Evolutionary conservation across 768 basidiomycete species (phyloP).

Genomic region (Botryobasidium botryosum): DNA sequence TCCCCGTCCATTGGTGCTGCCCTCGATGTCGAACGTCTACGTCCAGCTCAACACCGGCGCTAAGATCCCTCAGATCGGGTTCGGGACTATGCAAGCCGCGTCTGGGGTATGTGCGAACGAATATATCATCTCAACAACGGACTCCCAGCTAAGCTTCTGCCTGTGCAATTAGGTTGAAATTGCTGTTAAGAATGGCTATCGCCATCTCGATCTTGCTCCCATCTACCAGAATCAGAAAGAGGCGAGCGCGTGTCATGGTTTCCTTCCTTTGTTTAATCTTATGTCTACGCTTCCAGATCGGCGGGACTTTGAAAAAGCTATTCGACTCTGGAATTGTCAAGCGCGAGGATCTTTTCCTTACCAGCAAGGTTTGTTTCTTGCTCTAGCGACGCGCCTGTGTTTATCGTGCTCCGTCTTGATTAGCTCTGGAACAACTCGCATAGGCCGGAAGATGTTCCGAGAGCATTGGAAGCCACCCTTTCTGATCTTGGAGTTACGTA

Average conservation of each 20-base stretch:
- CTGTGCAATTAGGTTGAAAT: constrained; percentile 65
- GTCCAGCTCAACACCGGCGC: constrained; percentile 31
- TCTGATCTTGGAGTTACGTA: constrained; percentile 54
- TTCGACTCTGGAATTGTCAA: constrained; percentile 51
- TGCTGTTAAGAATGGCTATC: constrained; percentile 59
- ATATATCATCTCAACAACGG: no score
- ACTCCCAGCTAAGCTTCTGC: no score
- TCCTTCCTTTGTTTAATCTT: constrained; percentile 11
- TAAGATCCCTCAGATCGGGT: constrained; percentile 55
- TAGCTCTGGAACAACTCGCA: constrained; percentile 68
- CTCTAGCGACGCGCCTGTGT: not conserved
- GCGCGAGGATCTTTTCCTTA: constrained; percentile 49
- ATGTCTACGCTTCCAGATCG: constrained; percentile 35
- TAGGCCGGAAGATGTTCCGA: constrained; percentile 46
- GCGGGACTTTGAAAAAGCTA: constrained; percentile 56
- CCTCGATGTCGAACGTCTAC: no score
- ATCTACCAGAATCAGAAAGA: constrained; percentile 67
- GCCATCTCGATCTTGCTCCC: constrained; percentile 73
- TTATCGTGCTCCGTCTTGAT: not conserved
- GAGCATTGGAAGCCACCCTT: constrained; percentile 60
- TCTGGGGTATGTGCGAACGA: constrained; percentile 37
- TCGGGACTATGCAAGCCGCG: constrained; percentile 68
- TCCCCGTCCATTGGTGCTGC: no score
- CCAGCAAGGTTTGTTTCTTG: constrained; percentile 10
- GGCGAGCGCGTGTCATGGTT: constrained; percentile 14